phyloP scores from a whole-genome alignment of 2,329 filamentous ascomycete species.

The Verticillium nubilum region DNA sequence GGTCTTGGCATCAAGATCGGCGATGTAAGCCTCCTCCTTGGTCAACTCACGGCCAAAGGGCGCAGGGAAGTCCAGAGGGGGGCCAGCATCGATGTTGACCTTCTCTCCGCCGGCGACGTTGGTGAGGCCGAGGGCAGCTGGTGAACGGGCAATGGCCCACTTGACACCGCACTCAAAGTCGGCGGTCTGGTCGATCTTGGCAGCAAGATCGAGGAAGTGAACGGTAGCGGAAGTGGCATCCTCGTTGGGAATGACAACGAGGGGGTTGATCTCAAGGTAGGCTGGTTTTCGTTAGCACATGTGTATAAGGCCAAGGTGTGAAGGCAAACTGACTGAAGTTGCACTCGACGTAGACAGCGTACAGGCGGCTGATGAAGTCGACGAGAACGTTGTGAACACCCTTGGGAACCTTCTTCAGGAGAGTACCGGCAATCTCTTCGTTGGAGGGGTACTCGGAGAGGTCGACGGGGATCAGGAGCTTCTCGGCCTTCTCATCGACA shows the following conservation, averaged over 20 bases:
- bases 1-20: slow-evolving; percentile 98
- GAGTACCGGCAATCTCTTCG: slow-evolving; percentile 76
- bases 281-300: slow-evolving; percentile 24
- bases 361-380: slow-evolving; percentile 97
- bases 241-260: slow-evolving; percentile 94
- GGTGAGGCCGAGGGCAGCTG: slow-evolving; percentile 80
- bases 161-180: slow-evolving; percentile 99
- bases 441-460: slow-evolving; percentile 93
- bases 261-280: slow-evolving; percentile 99
- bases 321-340: slow-evolving; percentile 63
- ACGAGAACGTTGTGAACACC: slow-evolving; percentile 97
- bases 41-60: slow-evolving; percentile 97
- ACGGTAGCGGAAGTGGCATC: slow-evolving; percentile 89
- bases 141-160: slow-evolving; percentile 94
- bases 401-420: slow-evolving; percentile 90
- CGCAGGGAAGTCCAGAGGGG: slow-evolving; percentile 97
- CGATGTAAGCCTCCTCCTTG: slow-evolving; percentile 99
- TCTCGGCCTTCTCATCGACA: slow-evolving; percentile 98
- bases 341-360: slow-evolving; percentile 98
- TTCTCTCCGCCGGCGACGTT: slow-evolving; percentile 62
- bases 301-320: background rate
- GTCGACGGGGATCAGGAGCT: slow-evolving; percentile 95
- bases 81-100: slow-evolving; percentile 91
- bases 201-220: slow-evolving; percentile 96
- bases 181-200: slow-evolving; percentile 97